These are phyloP conservation scores for Fraxinus excelsior DNA, from an alignment of 257 asterid genomes.

Conservation along the genomic window DNA sequence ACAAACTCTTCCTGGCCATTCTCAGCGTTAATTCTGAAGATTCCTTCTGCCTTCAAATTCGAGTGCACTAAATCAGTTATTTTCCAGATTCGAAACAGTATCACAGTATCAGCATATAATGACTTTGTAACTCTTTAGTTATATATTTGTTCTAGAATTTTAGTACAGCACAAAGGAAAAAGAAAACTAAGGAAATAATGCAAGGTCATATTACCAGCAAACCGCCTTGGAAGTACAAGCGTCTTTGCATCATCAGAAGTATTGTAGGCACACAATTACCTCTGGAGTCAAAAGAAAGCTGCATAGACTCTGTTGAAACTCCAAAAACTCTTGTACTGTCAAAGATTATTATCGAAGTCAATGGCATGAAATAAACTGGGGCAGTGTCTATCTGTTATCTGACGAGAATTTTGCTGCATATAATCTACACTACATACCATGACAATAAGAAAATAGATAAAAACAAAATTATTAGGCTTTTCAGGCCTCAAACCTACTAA, in stretches of 20 bases:
- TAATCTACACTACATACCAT: no score
- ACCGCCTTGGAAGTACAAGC: constrained; percentile 75
- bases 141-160: background rate
- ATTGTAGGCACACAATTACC: constrained; percentile 88
- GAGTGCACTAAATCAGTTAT: constrained; percentile 1
- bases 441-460: background rate
- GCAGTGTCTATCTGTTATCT: background rate
- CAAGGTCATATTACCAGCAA: constrained; percentile 53
- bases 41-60: constrained; percentile 64
- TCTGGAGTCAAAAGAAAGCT: constrained; percentile 80
- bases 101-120: background rate
- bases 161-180: background rate
- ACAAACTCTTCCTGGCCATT: constrained; percentile 71
- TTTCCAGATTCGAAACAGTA: background rate
- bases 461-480: background rate
- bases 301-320: constrained; percentile 94
- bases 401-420: background rate
- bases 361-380: background rate
- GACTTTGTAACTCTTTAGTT: background rate
- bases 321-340: constrained; percentile 83
- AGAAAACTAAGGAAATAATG: background rate
- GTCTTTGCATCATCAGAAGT: constrained; percentile 85
- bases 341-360: constrained; percentile 13
- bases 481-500: no score
- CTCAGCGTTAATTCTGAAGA: constrained; percentile 77